phyloP scores from a whole-genome alignment of 2,329 filamentous ascomycete species.

The Lachnellula cervina region DNA sequence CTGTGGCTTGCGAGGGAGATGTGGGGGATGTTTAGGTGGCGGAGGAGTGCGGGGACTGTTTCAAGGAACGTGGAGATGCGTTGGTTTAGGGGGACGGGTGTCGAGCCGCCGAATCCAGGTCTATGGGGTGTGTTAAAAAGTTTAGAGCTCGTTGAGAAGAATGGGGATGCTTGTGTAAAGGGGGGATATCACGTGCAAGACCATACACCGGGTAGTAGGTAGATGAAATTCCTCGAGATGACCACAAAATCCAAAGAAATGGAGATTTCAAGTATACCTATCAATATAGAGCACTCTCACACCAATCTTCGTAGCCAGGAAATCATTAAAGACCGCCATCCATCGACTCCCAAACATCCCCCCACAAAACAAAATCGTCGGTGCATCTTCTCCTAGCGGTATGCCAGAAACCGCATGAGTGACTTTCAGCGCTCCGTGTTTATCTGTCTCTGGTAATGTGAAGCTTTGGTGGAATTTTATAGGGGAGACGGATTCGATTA shows the following conservation, averaged over 20 bases:
- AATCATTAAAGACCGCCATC: conserved; percentile 26
- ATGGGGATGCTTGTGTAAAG: background rate
- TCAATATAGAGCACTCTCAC: conserved; percentile 37
- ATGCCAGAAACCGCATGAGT: conserved; percentile 25
- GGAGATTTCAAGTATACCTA: conserved; percentile 27
- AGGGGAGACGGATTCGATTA: conserved; percentile 12
- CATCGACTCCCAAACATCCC: conserved; percentile 37
- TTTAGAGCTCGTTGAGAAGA: background rate
- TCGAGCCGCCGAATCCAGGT: conserved; percentile 41
- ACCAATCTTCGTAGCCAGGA: conserved; percentile 28
- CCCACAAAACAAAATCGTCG: conserved; percentile 34
- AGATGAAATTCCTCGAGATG: background rate
- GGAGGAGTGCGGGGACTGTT: conserved; percentile 36
- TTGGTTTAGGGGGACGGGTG: conserved; percentile 32
- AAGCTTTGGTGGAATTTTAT: conserved; percentile 26
- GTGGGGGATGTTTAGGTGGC: conserved; percentile 33
- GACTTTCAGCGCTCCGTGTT: conserved; percentile 21
- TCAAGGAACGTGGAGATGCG: conserved; percentile 39
- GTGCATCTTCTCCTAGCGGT: conserved; percentile 22
- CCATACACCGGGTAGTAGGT: background rate
- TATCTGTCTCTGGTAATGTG: conserved; percentile 21
- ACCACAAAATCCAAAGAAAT: background rate
- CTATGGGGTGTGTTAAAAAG: conserved; percentile 23
- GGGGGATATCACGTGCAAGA: background rate
- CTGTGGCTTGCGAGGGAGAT: conserved; percentile 38